A percentile compares a stretch with the other conserved stretches of the same genome.
Conservation (phyloP, 1,284 basidiomycete species). For the Puccinia hordei region DNA sequence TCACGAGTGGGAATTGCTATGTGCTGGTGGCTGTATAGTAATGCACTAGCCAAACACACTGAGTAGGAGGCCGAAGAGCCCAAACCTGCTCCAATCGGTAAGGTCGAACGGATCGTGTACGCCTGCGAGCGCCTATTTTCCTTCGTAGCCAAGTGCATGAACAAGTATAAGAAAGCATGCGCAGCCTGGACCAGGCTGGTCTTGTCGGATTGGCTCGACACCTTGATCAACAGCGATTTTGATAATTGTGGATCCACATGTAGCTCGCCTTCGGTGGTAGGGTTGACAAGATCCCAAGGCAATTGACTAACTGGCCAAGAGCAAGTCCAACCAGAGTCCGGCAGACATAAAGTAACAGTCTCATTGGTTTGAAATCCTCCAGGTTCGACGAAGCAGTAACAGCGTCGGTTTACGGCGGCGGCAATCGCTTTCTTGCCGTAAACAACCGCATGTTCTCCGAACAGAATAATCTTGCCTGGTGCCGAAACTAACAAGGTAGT, state of each 20-base stretch:
- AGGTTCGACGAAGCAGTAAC: constrained; percentile 80
- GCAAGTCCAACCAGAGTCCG: constrained; percentile 77
- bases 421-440: constrained; percentile 95
- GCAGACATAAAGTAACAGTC: constrained; percentile 74
- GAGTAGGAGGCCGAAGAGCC: constrained; percentile 97
- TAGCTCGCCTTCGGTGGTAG: not conserved
- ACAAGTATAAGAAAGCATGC: constrained; percentile 89
- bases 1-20: constrained; percentile 64
- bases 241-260: constrained; percentile 51
- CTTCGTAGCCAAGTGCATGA: constrained; percentile 73
- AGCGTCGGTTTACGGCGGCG: constrained; percentile 89
- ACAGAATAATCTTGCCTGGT: constrained; percentile 96
- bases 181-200: constrained; percentile 67
- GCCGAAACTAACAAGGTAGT: constrained; percentile 77
- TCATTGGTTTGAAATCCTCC: constrained; percentile 66
- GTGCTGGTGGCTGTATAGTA: constrained; percentile 65
- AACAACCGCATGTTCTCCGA: constrained; percentile 98
- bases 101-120: constrained; percentile 81
- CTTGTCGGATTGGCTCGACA: constrained; percentile 32
- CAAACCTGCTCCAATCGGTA: constrained; percentile 97
- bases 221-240: constrained; percentile 6
- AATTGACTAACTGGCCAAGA: constrained; percentile 78
- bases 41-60: constrained; percentile 76
- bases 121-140: constrained; percentile 71
- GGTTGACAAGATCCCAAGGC: constrained; percentile 74